Base-by-base conservation (phyloP, 2,329 filamentous ascomycete genomes). In the Diaporthe sp. region DNA sequence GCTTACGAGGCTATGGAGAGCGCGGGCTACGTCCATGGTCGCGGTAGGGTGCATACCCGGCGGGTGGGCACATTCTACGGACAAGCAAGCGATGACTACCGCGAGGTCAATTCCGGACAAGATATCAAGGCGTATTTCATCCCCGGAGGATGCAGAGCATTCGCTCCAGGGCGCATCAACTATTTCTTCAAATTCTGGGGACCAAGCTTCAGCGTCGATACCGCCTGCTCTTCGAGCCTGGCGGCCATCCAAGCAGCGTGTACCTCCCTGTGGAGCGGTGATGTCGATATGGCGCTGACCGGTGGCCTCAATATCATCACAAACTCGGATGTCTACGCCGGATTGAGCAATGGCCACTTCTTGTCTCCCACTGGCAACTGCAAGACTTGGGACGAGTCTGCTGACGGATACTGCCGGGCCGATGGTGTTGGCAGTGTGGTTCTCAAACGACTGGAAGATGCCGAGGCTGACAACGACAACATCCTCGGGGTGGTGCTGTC, bases 1-100 rank as follows among this genome's bases (percentile, higher is more conserved):
- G 92, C 94, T 0, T 96, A 96, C 78, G 94, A 96, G 79, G 94
- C 94, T 0, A 86, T 97, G 53, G 94, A 97, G 81, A 93, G 93
- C 88, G 91, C 92, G 44, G 94, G 94, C 0, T 91, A 93, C 78
- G 90, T 94, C 0, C 10, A 51, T 5, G 61, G 90, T 91, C 0
- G 91, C 93, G 80, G 86, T 91, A 70, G 89, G 92, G 0, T 93
- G 92, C 0, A 94, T 37, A 9, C 7, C 17, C 55, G 10, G 31
- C 55, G 55, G 92, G 1, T 95, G 49, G 94, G 93, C 51, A 93
- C 92, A 0, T 96, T 94, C 80, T 95, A 94, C 77, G 94, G 94
- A 37, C 91, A 94, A 80, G 94, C 94, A 1, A 94, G 92, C 70
- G 93, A 95, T 77, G 94, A 96, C 81, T 96, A 92, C 89, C 89